phyloP scores from a whole-genome alignment of 257 asterid genomes.

The Pogostemon cablin region DNA sequence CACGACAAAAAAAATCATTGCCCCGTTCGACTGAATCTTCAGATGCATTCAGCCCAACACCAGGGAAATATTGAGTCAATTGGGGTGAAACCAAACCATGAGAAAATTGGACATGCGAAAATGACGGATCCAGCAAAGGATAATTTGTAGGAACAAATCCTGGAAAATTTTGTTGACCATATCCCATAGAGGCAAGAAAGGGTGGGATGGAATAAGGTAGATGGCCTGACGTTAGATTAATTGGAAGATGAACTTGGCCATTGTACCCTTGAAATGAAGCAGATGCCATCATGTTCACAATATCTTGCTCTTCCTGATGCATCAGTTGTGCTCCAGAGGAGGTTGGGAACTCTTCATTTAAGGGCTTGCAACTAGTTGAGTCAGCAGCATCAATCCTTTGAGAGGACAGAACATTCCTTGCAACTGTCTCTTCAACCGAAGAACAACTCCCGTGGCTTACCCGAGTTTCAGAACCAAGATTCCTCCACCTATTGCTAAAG shows the following conservation, averaged over 20 bases:
- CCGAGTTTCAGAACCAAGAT: conserved; percentile 54
- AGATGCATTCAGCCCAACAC: conserved; percentile 54
- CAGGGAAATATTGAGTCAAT: conserved; percentile 57
- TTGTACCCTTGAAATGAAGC: conserved; percentile 72
- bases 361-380: conserved; percentile 38
- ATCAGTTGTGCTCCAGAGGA: conserved; percentile 52
- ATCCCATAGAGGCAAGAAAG: conserved; percentile 74
- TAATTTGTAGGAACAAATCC: conserved; percentile 60
- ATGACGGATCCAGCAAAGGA: conserved; percentile 56
- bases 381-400: conserved; percentile 53
- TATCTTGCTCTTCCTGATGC: conserved; percentile 84
- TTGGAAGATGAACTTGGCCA: conserved; percentile 63
- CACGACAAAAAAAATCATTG: conserved; percentile 52
- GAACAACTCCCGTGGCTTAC: conserved; percentile 51
- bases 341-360: conserved; percentile 61
- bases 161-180: conserved; percentile 59
- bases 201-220: conserved; percentile 67
- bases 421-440: conserved; percentile 50
- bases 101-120: conserved; percentile 61
- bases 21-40: conserved; percentile 58
- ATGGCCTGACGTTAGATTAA: conserved; percentile 61
- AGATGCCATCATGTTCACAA: conserved; percentile 81
- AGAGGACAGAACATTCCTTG: conserved; percentile 44
- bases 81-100: conserved; percentile 67
- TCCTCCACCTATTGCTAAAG: conserved; percentile 50